Evolutionary conservation across 768 basidiomycete species (phyloP), one percentile per base, ranked within the genome.

Genomic region (Sporobolomyces phaffii): DNA sequence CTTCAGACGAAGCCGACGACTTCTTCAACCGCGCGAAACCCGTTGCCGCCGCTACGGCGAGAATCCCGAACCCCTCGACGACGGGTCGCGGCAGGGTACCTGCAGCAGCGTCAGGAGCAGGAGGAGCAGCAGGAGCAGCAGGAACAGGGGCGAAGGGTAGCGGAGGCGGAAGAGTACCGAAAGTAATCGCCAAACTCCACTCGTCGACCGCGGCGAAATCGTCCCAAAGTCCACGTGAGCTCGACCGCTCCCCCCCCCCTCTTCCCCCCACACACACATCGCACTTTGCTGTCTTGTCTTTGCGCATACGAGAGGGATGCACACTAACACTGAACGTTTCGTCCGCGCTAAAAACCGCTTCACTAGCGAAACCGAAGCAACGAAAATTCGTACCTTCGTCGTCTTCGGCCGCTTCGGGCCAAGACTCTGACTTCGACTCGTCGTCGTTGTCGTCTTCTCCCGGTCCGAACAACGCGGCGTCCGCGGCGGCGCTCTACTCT

Each of bases 191-290:
- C 22, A 34, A 38, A 22, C n/a, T n/a, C n/a, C n/a, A n/a, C n/a
- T n/a, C n/a, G n/a, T n/a, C n/a, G n/a, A n/a, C n/a, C n/a, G n/a
- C n/a, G n/a, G n/a, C n/a, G n/a, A n/a, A n/a, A n/a, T n/a, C n/a
- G n/a, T n/a, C n/a, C n/a, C n/a, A n/a, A n/a, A n/a, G n/a, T n/a
- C n/a, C n/a, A n/a, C n/a, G n/a, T n/a, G n/a, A 45, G 33, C 1
- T 78, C 28, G 62, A 56, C 48, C 24, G 45, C 5, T 81, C 82
- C 57, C 82, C 81, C 17, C 81, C 79, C 81, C n/a, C n/a, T n/a
- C n/a, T n/a, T n/a, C n/a, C n/a, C n/a, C n/a, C n/a, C n/a, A n/a
- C n/a, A n/a, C n/a, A n/a, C n/a, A n/a, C n/a, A n/a, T n/a, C n/a
- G n/a, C n/a, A n/a, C n/a, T n/a, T n/a, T n/a, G n/a, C n/a, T n/a